These are phyloP conservation scores for Platismatia glauca DNA, from an alignment of 495 filamentous ascomycete genomes.

Conservation along the genomic window DNA sequence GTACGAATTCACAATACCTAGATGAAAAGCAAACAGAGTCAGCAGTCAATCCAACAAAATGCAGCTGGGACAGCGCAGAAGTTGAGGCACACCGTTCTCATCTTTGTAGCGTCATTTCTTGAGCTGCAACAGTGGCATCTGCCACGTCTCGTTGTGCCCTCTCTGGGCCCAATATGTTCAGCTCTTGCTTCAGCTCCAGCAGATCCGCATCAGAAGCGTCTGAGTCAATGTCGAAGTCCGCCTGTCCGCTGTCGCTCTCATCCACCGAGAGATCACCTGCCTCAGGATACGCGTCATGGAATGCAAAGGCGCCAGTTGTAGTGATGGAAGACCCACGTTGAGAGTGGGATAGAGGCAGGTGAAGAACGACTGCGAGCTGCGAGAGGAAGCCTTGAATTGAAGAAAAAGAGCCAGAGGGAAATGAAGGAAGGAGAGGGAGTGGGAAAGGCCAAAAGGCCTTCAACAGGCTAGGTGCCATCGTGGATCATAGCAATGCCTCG, in stretches of 20 bases:
- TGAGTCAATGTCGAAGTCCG: conserved; percentile 10
- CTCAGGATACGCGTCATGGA: background rate
- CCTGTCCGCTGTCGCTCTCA: conserved; percentile 16
- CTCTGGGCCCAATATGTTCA: conserved; percentile 9
- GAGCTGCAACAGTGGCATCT: conserved; percentile 13
- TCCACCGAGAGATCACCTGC: no score
- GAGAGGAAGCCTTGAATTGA: conserved; percentile 2
- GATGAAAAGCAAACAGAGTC: background rate
- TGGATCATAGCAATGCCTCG: no score
- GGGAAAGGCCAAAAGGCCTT: background rate
- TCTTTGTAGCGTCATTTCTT: background rate
- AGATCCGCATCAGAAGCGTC: conserved; percentile 6
- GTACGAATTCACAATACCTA: no score
- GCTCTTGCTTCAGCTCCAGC: conserved; percentile 18
- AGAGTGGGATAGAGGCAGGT: conserved; percentile 3
- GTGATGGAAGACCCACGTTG: background rate
- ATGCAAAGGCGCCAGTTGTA: conserved; percentile 11
- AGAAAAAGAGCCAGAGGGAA: background rate
- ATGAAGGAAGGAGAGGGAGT: conserved; percentile 8
- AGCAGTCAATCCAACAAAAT: conserved; percentile 1
- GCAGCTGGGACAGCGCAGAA: conserved; percentile 4
- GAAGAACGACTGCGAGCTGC: no score
- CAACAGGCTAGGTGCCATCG: no score
- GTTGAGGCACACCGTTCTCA: conserved; percentile 3
- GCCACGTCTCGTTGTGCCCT: conserved; percentile 1